Percentiles rank a stretch among this genome's conserved stretches.
These are phyloP conservation scores for Leucaena leucocephala DNA, from an alignment of 306 rosid species.

Conservation along the genomic window DNA sequence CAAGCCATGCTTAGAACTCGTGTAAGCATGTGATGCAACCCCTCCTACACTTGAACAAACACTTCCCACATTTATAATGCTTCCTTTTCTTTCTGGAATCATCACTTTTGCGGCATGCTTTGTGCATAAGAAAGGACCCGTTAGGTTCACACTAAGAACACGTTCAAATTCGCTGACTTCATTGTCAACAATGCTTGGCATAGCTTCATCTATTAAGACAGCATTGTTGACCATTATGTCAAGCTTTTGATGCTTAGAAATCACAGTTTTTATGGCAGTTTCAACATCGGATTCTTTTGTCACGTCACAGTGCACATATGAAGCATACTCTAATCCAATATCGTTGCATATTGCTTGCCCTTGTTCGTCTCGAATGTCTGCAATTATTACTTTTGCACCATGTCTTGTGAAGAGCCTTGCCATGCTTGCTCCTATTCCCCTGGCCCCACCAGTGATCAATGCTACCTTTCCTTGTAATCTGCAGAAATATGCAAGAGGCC, in stretches of 20 bases:
- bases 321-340: neutral
- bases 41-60: too few relatives aligned
- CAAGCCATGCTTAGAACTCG: conserved; percentile 41
- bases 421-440: conserved; percentile 38
- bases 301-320: conserved; percentile 41
- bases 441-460: conserved; percentile 34
- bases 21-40: neutral
- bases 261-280: neutral
- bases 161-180: conserved; percentile 26
- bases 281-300: neutral
- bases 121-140: conserved; percentile 41
- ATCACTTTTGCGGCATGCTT: conserved; percentile 34
- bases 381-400: conserved; percentile 43
- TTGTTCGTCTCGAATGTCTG: conserved; percentile 36
- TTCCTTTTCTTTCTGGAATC: too few relatives aligned
- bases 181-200: neutral
- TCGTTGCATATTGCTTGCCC: neutral
- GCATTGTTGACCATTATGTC: conserved; percentile 46
- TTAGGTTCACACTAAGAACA: conserved; percentile 22
- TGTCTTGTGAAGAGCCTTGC: conserved; percentile 41
- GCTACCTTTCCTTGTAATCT: neutral
- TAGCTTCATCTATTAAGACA: too few relatives aligned
- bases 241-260: conserved; percentile 40
- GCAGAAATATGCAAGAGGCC: too few relatives aligned
- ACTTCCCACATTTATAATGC: too few relatives aligned